Evolutionary conservation across 2,329 filamentous ascomycete genomes (phyloP), one percentile per base, ranked within the genome.

Genomic region (Aspergillus tamarii): DNA sequence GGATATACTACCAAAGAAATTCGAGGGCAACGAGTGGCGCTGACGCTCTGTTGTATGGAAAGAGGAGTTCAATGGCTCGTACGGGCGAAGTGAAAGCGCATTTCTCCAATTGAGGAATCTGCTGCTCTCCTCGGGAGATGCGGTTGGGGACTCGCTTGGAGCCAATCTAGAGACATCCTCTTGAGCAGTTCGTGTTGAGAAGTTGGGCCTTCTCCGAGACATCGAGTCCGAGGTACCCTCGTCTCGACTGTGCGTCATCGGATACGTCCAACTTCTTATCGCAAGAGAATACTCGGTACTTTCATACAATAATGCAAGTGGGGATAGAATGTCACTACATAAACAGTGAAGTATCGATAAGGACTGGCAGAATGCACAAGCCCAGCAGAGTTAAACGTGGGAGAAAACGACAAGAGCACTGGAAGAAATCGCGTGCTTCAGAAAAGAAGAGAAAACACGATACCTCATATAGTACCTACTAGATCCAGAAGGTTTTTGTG

Each of bases 81-180:
- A 71, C n/a, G 68, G 70, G 57, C 67, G 72, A 45, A 65, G 32
- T 41, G 68, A 69, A 28, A 65, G 61, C 57, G 64, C 60, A n/a
- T 66, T 64, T 41, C 64, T 65, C 67, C 68, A 70, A 23, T 68
- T 67, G 39, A 72, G 64, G n/a, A 72, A 60, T 28, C 69, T 66
- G 54, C 64, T 66, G 32, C 69, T 70, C 39, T 72, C 70, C 23
- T 67, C 66, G 5, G 72, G 64, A 30, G 68, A 69, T 39, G 67
- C 58, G 55, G 64, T 48, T 19, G 57, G 57, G 14, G 69, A 70
- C 30, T 77, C 76, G 57, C 67, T 74, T 36, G 76, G 76, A 52
- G 70, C 77, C 34, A 80, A 65, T 58, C 76, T 73, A 21, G 73
- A 70, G 36, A 68, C 74, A 73, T 80, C 78, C 70, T 77, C 78